phyloP scores from a whole-genome alignment of 768 basidiomycete species.

The Lanmaoa rubissima region DNA sequence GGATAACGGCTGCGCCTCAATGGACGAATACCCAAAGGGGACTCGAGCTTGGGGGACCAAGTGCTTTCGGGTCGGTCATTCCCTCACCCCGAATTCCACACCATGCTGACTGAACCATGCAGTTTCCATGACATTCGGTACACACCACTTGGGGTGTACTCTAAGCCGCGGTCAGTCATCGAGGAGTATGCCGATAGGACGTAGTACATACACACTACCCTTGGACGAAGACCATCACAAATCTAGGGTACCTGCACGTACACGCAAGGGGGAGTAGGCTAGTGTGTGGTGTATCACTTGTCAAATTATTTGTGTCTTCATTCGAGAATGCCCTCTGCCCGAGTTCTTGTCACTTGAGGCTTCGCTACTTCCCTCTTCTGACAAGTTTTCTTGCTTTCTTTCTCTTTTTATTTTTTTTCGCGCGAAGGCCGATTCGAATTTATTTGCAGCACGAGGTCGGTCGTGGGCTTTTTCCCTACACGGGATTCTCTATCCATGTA shows the following conservation, averaged over 20 bases:
- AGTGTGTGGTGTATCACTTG: not conserved
- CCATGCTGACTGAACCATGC: constrained; percentile 7
- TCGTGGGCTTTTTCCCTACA: not conserved
- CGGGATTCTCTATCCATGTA: not conserved
- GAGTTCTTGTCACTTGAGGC: not conserved
- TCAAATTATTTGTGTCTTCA: not conserved
- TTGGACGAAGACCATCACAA: not conserved
- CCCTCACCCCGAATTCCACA: not conserved
- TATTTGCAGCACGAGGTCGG: not conserved
- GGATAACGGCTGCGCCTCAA: constrained; percentile 48
- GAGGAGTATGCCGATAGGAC: constrained; percentile 34
- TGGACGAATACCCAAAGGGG: constrained; percentile 52
- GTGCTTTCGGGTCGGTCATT: constrained; percentile 48
- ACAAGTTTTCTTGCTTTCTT: not conserved
- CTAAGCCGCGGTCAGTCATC: constrained; percentile 46
- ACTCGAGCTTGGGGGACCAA: constrained; percentile 49
- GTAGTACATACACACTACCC: not conserved
- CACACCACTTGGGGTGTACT: constrained; percentile 40
- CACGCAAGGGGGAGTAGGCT: not conserved
- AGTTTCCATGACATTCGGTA: constrained; percentile 36
- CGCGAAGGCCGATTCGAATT: not conserved
- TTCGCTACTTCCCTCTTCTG: not conserved
- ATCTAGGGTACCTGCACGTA: constrained; percentile 9
- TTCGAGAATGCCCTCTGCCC: constrained; percentile 9
- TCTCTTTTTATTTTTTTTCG: not conserved